Evolutionary conservation across 2,329 filamentous ascomycete species (phyloP), one percentile per base, ranked within the genome.

Genomic region (Nigrospora osmanthi): DNA sequence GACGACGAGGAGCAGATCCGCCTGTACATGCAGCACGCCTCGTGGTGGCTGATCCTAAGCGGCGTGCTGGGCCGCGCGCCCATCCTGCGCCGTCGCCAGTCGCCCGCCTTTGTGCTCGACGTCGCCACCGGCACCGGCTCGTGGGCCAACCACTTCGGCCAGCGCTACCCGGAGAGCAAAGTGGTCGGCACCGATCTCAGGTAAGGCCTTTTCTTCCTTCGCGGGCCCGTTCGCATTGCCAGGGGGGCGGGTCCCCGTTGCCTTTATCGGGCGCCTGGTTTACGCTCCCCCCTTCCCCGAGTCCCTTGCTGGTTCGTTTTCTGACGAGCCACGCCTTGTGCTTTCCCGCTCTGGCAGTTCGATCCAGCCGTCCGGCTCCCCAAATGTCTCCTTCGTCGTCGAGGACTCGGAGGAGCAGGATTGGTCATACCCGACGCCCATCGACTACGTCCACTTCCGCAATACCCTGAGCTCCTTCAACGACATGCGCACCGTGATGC

Each of bases 371-470:
- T 34, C 30, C 12, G 32, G 32, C n/a, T 35, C n/a, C 14, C 40
- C 40, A 4, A 42, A 42, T 33, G 33, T 33, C 32, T 23, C 16
- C 19, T 42, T 42, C 40, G 17, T 42, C 14, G 32, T 42, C 40
- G 40, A 42, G 33, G 35, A 42, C 40, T 42, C 40, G 17, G 40
- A 42, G 40, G 35, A 33, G 17, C 19, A 36, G 32, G 40, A 42
- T 7, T 42, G 40, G 40, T n/a, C 35, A 10, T 42, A 28, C 33
- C 40, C 40, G 4, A 23, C 19, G 13, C 5, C 2, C n/a, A 34
- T 42, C 19, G 33, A 42, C 40, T 42, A 42, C 40, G 33, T 42
- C 13, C 40, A 42, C 40, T 33, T 42, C 14, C 40, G 40, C 19
- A 34, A 19, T 11, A 34, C 35, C 0, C 33, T 42, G 7, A 30